Evolutionary conservation across 2,329 filamentous ascomycete species (phyloP), one percentile per base, ranked within the genome.

Genomic region (Talaromyces sp.): DNA sequence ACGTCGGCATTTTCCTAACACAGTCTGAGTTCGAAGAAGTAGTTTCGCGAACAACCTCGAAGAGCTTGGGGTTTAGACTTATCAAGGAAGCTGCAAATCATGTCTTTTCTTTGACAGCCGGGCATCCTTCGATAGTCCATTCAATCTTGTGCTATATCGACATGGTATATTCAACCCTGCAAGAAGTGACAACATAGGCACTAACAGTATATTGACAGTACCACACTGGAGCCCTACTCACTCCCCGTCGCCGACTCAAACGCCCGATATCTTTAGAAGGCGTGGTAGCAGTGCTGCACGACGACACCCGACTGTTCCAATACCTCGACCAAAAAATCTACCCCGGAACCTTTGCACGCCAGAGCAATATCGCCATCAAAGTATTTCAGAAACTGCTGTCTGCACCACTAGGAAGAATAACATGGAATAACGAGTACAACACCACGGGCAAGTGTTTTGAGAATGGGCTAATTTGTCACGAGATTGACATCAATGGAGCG

Each of bases 401-500:
- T 7, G 8, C 59, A 6, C 59, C 54, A 3, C 54, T 41, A 14
- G 59, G 27, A 1, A 61, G 35, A 32, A 57, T 61, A 4, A 50
- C 21, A 10, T 57, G 59, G 59, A 24, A 54, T 14, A 10, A 46
- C 1, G n/a, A 51, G 21, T 48, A 54, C 12, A 19, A 19, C 1
- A 50, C 29, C 14, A 61, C 53, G 3, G 59, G 55, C 12, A 57
- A 61, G n/a, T 61, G 54, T 17, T 54, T 57, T 27, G n/a, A 31
- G 10, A 29, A 54, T 19, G 51, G 55, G 1, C 12, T 57, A 8
- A 29, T 61, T 1, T 35, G 41, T 1, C 51, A 55, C 38, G 55
- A 61, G 14, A 58, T 61, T 19, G 38, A 61, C 6, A 19, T 9
- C 2, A 31, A 38, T 7, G 21, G 32, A 12, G 6, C 11, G 9